These are phyloP conservation scores for Actinomucor elegans DNA, from an alignment of 371 early-diverging fungal genomes.

Conservation along the genomic window DNA sequence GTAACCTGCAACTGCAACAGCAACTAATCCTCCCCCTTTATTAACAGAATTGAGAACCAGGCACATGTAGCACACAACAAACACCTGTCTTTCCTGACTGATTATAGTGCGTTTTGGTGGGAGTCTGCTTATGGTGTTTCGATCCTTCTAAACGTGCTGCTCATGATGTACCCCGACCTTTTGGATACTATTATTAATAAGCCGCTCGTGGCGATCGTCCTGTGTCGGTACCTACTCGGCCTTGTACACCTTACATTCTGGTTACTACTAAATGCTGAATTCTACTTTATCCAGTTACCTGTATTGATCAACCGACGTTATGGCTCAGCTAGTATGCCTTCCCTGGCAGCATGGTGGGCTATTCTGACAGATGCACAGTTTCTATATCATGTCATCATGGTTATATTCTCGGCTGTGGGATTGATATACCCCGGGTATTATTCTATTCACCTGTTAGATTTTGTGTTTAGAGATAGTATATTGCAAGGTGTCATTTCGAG, in stretches of 20 bases:
- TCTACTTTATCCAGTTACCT: conserved; percentile 54
- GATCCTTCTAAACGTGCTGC: conserved; percentile 40
- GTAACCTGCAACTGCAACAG: too few relatives aligned
- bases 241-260: conserved; percentile 39
- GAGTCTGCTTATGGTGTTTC: conserved; percentile 43
- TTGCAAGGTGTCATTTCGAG: conserved; percentile 62
- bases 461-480: conserved; percentile 57
- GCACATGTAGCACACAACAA: conserved; percentile 45
- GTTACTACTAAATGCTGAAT: conserved; percentile 45
- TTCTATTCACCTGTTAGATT: conserved; percentile 55
- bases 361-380: conserved; percentile 31
- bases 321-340: not conserved
- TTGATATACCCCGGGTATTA: conserved; percentile 44
- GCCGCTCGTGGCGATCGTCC: not conserved
- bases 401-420: conserved; percentile 41
- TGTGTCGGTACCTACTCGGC: conserved; percentile 25
- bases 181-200: not conserved
- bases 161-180: conserved; percentile 29
- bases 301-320: conserved; percentile 45
- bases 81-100: conserved; percentile 35
- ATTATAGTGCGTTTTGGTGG: conserved; percentile 54
- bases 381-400: conserved; percentile 44
- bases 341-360: conserved; percentile 17
- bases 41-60: conserved; percentile 46
- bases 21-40: not conserved